A percentile compares a stretch with the other conserved stretches of the same genome.
These are phyloP conservation scores for Gaertneriomyces sp. DNA, from an alignment of 192 early-diverging fungal genomes.

Conservation along the genomic window DNA sequence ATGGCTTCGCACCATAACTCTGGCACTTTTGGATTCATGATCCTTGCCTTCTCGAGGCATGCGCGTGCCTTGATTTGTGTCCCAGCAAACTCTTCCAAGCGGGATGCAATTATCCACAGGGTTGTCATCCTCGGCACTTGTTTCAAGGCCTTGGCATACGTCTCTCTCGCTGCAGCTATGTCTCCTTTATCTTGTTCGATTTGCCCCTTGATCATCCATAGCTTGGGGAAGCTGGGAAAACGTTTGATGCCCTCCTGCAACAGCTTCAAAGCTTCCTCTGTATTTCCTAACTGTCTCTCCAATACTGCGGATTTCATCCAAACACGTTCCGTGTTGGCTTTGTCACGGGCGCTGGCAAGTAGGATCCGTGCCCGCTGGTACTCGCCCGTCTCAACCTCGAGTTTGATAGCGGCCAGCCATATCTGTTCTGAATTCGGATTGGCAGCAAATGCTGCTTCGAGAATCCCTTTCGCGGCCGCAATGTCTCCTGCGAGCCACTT, in stretches of 20 bases:
- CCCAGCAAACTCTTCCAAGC: conserved; percentile 71
- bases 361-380: conserved; percentile 71
- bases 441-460: conserved; percentile 83
- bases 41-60: conserved; percentile 78
- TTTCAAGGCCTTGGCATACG: conserved; percentile 69
- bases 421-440: conserved; percentile 91
- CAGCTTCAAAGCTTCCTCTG: conserved; percentile 63
- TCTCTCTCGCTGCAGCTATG: conserved; percentile 62
- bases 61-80: conserved; percentile 71
- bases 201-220: conserved; percentile 94
- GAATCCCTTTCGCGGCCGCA: conserved; percentile 73
- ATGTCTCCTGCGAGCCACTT: conserved; percentile 85
- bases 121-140: conserved; percentile 68
- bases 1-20: conserved; percentile 85
- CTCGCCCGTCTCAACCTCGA: conserved; percentile 87
- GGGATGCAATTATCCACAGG: conserved; percentile 78
- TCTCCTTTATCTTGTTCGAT: conserved; percentile 65
- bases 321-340: conserved; percentile 72
- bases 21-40: conserved; percentile 74
- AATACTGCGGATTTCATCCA: conserved; percentile 96
- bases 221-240: conserved; percentile 78
- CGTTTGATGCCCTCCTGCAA: conserved; percentile 59
- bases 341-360: conserved; percentile 68
- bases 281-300: conserved; percentile 69
- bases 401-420: conserved; percentile 92